Evolutionary conservation across 2,329 filamentous ascomycete genomes (phyloP).

Genomic region (Ampelomyces quisqualis): DNA sequence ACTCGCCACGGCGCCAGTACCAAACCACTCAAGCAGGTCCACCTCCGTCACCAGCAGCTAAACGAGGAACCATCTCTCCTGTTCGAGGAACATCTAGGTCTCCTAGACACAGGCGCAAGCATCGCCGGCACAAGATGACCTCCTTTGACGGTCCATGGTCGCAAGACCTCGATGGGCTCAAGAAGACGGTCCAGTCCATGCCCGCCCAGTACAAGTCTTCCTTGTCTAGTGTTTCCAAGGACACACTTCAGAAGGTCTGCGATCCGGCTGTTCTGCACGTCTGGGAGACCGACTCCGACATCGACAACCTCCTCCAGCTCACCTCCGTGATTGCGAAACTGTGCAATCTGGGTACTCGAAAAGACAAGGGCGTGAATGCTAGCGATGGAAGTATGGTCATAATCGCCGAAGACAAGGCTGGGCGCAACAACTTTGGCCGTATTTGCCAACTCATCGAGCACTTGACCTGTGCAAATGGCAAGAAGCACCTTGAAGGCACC

Average conservation of each 20-base stretch:
- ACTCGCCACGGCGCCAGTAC: neutral
- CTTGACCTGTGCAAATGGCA: slow-evolving; percentile 21
- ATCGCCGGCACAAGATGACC: slow-evolving; percentile 10
- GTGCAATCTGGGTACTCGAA: slow-evolving; percentile 23
- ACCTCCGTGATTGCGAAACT: slow-evolving; percentile 34
- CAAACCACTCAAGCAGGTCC: neutral
- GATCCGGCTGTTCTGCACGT: slow-evolving; percentile 29
- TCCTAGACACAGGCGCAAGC: slow-evolving; percentile 8
- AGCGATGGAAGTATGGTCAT: slow-evolving; percentile 32
- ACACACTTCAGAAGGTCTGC: slow-evolving; percentile 24
- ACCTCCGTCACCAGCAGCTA: neutral
- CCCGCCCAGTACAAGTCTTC: slow-evolving; percentile 26
- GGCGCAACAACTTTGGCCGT: slow-evolving; percentile 23
- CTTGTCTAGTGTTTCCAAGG: slow-evolving; percentile 23
- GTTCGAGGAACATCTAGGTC: neutral
- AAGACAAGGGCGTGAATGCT: slow-evolving; percentile 11
- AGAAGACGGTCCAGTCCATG: slow-evolving; percentile 26
- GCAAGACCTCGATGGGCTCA: slow-evolving; percentile 24
- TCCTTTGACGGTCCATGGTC: slow-evolving; percentile 32
- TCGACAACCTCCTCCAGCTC: slow-evolving; percentile 36
- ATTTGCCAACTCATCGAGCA: slow-evolving; percentile 33
- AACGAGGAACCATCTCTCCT: neutral
- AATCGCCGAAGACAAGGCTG: slow-evolving; percentile 23
- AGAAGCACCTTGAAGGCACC: slow-evolving; percentile 28
- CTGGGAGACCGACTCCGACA: slow-evolving; percentile 38